These are phyloP conservation scores for Paracoccidioides brasiliensis DNA, from an alignment of 2,329 filamentous ascomycete genomes.

Conservation along the genomic window DNA sequence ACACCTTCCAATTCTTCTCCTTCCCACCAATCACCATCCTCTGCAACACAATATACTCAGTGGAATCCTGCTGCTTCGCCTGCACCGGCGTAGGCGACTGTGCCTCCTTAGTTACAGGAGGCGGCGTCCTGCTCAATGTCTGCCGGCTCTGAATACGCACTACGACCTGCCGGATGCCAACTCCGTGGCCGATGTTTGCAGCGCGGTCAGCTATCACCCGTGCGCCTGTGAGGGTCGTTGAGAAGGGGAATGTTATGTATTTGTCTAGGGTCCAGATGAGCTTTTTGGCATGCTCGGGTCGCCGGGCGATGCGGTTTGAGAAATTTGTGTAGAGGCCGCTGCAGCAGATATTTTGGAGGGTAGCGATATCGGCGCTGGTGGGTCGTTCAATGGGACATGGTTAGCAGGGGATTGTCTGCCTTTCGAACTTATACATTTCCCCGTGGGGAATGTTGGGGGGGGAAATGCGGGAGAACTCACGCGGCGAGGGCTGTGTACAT, in stretches of 20 bases:
- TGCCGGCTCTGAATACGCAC: conserved; percentile 28
- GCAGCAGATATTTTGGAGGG: conserved; percentile 26
- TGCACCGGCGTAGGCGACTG: conserved; percentile 9
- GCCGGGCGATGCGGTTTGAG: conserved; percentile 21
- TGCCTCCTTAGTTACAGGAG: conserved; percentile 5
- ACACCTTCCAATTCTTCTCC: conserved; percentile 36
- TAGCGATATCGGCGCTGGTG: conserved; percentile 22
- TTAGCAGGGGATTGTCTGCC: conserved; percentile 9
- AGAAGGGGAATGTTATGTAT: conserved; percentile 22
- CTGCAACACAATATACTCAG: conserved; percentile 41
- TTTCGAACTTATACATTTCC: background rate
- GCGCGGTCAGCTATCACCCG: conserved; percentile 31
- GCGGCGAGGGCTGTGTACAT: conserved; percentile 38
- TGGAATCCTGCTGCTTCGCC: conserved; percentile 30
- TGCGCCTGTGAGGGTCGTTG: conserved; percentile 25
- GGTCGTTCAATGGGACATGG: conserved; percentile 10
- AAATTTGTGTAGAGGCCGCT: conserved; percentile 26
- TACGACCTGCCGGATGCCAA: conserved; percentile 29
- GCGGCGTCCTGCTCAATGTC: conserved; percentile 18
- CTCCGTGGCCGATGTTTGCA: conserved; percentile 24
- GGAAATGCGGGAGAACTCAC: conserved; percentile 18
- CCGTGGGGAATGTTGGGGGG: background rate
- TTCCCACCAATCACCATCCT: conserved; percentile 30
- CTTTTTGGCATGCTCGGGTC: conserved; percentile 17
- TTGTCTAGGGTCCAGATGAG: conserved; percentile 27